Conservation (phyloP, 306 rosid genomes). For the Fragaria ananassa region DNA sequence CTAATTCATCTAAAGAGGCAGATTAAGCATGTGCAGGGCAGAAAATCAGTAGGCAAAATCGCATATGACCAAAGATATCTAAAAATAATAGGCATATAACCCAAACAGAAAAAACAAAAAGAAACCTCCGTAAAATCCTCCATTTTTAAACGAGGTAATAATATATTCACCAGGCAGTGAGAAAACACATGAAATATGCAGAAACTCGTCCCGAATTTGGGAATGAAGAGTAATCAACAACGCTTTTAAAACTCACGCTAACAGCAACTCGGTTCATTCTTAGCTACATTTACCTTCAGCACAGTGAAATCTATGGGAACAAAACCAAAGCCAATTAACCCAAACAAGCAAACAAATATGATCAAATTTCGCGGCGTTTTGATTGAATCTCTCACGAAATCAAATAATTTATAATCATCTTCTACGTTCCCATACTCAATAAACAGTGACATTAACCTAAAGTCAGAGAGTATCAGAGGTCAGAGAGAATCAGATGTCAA, state of each 20-base stretch:
- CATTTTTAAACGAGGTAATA: background rate
- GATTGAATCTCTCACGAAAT: background rate
- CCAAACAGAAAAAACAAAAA: background rate
- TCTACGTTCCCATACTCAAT: background rate
- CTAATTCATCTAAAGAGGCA: background rate
- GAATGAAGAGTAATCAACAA: background rate
- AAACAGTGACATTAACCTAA: conserved; percentile 4
- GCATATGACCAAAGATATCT: background rate
- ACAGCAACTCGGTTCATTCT: background rate
- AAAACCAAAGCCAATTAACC: background rate
- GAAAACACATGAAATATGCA: background rate
- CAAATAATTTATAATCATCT: background rate
- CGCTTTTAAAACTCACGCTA: background rate
- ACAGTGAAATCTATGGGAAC: background rate
- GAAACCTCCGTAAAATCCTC: background rate
- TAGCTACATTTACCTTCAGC: background rate
- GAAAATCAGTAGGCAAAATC: background rate
- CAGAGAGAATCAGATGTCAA: background rate
- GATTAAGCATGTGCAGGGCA: background rate
- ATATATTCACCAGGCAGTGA: background rate
- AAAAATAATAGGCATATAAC: background rate
- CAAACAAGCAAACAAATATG: background rate
- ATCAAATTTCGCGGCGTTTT: background rate
- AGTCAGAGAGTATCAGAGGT: background rate
- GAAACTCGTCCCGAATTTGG: background rate